Base-by-base conservation (phyloP, 129 eudicot species). In the Helichrysum umbraculigerum region DNA sequence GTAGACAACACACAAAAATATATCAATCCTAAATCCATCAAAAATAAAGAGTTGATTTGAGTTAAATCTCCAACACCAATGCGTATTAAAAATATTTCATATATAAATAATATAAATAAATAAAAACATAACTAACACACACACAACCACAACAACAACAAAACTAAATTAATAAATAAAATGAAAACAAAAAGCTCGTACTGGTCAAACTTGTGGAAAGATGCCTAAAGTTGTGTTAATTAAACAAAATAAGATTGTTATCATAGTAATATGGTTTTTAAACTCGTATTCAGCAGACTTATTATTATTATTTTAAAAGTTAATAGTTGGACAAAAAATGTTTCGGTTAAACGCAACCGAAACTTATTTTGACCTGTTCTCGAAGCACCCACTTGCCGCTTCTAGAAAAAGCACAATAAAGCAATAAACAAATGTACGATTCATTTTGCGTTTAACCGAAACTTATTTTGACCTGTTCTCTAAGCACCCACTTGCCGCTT, bases 1-100 rank as follows among this genome's bases (percentile, higher is more conserved):
- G 28, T 56, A 75, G 30, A 71, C 9, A 69, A n/a, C 7, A 64
- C 72, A 60, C 30, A 72, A 29, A 64, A 59, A 17, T 29, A 4
- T 12, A 33, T 71, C 22, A 72, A 54, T 39, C 33, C 59, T 7
- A 19, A 10, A 47, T 47, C 47, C 50, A 33, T 50, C 16, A 42
- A 52, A 62, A 51, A 29, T 14, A 29, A 61, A 15, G 3, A 22
- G 39, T 12, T 28, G 19, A 62, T 22, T 10, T 29, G 39, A 22
- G 68, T 16, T 62, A 11, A 29, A 62, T 10, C 39, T 62, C n/a
- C 3, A 28, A 12, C 34, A 62, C 34, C 5, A 29, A 29, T 63
- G 68, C 68, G 11, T 30, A 29, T 32, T 11, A 14, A 63, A 63
- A 62, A 25, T 25, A 25, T 25, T 25, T 25, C 0, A 25, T 25